Evolutionary conservation across 371 early-diverging fungal genomes (phyloP).

Genomic region (Mortierella sp.): DNA sequence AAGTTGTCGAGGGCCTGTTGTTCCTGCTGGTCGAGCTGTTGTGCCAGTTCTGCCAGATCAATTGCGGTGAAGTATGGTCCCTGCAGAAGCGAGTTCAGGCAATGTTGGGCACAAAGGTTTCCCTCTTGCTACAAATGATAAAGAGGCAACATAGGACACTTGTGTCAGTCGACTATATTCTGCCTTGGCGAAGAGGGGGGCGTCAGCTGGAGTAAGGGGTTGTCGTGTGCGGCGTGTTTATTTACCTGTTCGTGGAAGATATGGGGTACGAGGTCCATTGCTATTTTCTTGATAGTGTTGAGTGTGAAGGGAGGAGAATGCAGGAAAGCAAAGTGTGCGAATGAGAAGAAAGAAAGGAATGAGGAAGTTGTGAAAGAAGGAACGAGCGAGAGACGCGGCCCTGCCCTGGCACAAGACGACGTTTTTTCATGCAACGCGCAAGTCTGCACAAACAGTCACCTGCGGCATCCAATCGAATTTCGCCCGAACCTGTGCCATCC

Average conservation of each 20-base stretch:
- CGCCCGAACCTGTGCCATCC: too few relatives aligned
- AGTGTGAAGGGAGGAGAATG: too few relatives aligned
- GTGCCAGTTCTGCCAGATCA: constrained; percentile 77
- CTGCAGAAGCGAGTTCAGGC: constrained; percentile 72
- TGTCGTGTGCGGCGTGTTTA: neutral
- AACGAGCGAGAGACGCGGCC: neutral
- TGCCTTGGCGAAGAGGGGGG: neutral
- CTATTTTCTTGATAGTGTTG: neutral
- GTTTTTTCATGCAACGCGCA: too few relatives aligned
- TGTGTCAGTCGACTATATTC: neutral
- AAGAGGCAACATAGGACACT: neutral
- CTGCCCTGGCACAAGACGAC: neutral
- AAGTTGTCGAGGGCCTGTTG: constrained; percentile 59
- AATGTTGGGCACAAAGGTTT: constrained; percentile 82
- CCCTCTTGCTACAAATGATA: constrained; percentile 73
- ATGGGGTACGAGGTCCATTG: constrained; percentile 71
- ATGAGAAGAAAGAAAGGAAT: neutral
- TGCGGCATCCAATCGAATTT: too few relatives aligned
- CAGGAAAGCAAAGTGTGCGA: neutral
- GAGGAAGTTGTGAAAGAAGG: neutral
- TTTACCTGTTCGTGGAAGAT: constrained; percentile 75
- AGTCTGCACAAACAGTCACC: too few relatives aligned
- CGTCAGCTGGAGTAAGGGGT: neutral
- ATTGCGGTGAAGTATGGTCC: constrained; percentile 80
- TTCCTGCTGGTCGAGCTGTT: constrained; percentile 69